A percentile compares a stretch with the other conserved stretches of the same genome.
Conservation (phyloP, 345 rosid genomes). For the Syzygium jambos region DNA sequence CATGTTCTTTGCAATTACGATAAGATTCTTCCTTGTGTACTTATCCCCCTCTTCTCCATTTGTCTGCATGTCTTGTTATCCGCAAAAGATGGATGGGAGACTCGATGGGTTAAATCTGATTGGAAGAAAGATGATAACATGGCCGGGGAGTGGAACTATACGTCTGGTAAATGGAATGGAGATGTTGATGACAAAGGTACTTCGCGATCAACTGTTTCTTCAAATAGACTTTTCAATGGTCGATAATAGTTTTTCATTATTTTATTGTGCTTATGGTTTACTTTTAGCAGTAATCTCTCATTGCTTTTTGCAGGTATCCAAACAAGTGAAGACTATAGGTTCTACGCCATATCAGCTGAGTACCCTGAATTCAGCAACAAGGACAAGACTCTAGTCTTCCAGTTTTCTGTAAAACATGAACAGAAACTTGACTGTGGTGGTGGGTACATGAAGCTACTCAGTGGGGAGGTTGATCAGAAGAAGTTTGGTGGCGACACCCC, state of each 20-base stretch:
- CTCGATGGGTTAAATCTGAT: conserved; percentile 78
- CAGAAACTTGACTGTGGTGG: conserved; percentile 98
- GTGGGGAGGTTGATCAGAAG: conserved; percentile 85
- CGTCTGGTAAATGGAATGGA: conserved; percentile 93
- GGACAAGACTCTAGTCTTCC: conserved; percentile 42
- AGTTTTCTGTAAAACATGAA: conserved; percentile 43
- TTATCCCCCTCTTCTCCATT: neutral
- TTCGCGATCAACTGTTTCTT: neutral
- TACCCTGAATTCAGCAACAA: conserved; percentile 40
- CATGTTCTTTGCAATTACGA: neutral
- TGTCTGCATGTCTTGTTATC: neutral
- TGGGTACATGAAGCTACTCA: conserved; percentile 97
- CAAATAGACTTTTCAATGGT: neutral
- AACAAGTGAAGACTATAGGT: conserved; percentile 89
- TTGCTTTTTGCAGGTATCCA: conserved; percentile 59
- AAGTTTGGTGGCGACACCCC: conserved; percentile 98
- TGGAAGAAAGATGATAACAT: conserved; percentile 86
- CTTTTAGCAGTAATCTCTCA: neutral
- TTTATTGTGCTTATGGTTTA: neutral
- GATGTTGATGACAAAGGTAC: conserved; percentile 79
- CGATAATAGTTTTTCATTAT: neutral
- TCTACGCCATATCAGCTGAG: conserved; percentile 49
- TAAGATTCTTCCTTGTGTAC: neutral
- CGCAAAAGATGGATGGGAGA: conserved; percentile 86
- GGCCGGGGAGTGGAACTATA: conserved; percentile 93